These are phyloP conservation scores for Fusarium sp. DNA, from an alignment of 2,329 filamentous ascomycete species.

Conservation along the genomic window DNA sequence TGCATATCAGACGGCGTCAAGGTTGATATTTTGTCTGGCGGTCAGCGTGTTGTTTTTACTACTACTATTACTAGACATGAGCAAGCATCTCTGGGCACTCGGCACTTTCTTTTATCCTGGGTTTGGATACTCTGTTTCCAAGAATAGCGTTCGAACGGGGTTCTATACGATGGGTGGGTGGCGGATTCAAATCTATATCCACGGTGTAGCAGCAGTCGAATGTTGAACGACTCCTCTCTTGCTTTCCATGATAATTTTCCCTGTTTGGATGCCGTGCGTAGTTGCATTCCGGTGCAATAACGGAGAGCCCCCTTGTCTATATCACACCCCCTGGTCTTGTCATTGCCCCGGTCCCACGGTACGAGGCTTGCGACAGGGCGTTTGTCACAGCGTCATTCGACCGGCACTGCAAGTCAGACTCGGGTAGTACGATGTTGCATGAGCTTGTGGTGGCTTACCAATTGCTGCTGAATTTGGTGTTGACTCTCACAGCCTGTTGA, in stretches of 20 bases:
- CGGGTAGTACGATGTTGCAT: background rate
- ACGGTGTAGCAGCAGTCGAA: background rate
- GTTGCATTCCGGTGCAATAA: constrained; percentile 3
- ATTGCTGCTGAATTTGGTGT: background rate
- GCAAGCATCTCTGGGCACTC: constrained; percentile 22
- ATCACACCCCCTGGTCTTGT: background rate
- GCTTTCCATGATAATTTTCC: background rate
- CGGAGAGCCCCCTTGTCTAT: background rate
- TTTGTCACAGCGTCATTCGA: constrained; percentile 5
- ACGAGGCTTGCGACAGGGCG: background rate
- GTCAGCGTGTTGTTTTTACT: constrained; percentile 28
- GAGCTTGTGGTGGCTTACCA: background rate
- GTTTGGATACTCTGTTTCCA: constrained; percentile 15
- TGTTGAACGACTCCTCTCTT: background rate
- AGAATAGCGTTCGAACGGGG: background rate
- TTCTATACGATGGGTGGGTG: background rate
- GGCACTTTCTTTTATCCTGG: constrained; percentile 28
- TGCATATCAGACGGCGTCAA: constrained; percentile 40
- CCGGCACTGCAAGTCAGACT: constrained; percentile 4
- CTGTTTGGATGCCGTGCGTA: background rate
- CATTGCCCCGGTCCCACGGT: background rate
- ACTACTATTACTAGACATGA: constrained; percentile 28
- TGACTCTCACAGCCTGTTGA: background rate
- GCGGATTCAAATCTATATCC: constrained; percentile 2
- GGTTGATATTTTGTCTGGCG: constrained; percentile 14